phyloP scores from a whole-genome alignment of 805 yeast genomes.

The Starmera pachycereana region DNA sequence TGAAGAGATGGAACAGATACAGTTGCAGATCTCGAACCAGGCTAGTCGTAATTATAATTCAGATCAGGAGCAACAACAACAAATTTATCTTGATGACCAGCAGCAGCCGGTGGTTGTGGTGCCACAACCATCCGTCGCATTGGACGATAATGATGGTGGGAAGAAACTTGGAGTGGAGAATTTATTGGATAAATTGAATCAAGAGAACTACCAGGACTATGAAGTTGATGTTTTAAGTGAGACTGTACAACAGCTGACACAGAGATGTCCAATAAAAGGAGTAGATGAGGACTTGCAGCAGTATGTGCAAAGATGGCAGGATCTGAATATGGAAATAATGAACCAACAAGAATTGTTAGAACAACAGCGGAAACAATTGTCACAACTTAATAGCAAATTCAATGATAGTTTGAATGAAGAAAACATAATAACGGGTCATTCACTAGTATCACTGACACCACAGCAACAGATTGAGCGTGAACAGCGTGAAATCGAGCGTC shows the following conservation, averaged over 20 bases:
- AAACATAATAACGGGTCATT: no score
- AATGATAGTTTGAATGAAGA: slow-evolving; percentile 7
- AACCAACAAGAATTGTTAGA: slow-evolving; percentile 33
- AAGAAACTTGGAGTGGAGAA: slow-evolving; percentile 20
- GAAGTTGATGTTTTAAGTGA: slow-evolving; percentile 36
- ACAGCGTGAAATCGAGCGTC: slow-evolving; percentile 31
- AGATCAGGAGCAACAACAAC: background rate
- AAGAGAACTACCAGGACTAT: slow-evolving; percentile 21
- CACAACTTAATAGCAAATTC: slow-evolving; percentile 23
- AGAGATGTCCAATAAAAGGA: slow-evolving; percentile 27
- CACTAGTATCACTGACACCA: no score
- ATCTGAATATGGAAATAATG: slow-evolving; percentile 27
- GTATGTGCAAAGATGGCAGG: slow-evolving; percentile 22
- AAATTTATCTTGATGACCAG: background rate
- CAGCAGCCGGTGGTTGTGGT: slow-evolving; percentile 14
- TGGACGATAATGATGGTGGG: slow-evolving; percentile 6
- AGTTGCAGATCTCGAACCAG: slow-evolving; percentile 17
- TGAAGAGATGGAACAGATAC: slow-evolving; percentile 23
- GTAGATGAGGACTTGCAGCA: slow-evolving; percentile 19
- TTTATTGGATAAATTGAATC: slow-evolving; percentile 21
- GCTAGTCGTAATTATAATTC: slow-evolving; percentile 17
- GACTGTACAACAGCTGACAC: slow-evolving; percentile 26
- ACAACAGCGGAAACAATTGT: slow-evolving; percentile 31
- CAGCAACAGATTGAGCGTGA: slow-evolving; percentile 26
- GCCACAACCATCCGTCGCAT: slow-evolving; percentile 11